These are phyloP conservation scores for Medicago truncatula DNA, from an alignment of 306 rosid genomes.

Conservation along the genomic window MtrunA17r5.0-ANR NC_053048.1:37461001-37461500, in stretches of 20 bases:
- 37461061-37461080: conserved; percentile 61
- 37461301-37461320: conserved; percentile 58
- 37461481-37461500: conserved; percentile 73
- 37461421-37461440: conserved; percentile 46
- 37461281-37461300: conserved; percentile 54
- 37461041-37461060: conserved; percentile 14
- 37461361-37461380: conserved; percentile 58
- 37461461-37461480: conserved; percentile 60
- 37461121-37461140: conserved; percentile 55
- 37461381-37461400: conserved; percentile 58
- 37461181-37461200: conserved; percentile 60
- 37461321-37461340: conserved; percentile 58
- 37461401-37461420: conserved; percentile 68
- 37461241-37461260: conserved; percentile 61
- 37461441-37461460: conserved; percentile 59
- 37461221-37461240: conserved; percentile 59
- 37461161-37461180: conserved; percentile 52
- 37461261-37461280: conserved; percentile 47
- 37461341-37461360: conserved; percentile 50
- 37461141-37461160: conserved; percentile 59
- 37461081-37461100: conserved; percentile 77
- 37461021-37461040: neutral
- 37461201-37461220: conserved; percentile 63
- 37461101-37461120: conserved; percentile 48
- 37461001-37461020: neutral